Evolutionary conservation across 1,139 yeast genomes (phyloP).

Genomic region (Lodderomyces orthopsilosis): DNA sequence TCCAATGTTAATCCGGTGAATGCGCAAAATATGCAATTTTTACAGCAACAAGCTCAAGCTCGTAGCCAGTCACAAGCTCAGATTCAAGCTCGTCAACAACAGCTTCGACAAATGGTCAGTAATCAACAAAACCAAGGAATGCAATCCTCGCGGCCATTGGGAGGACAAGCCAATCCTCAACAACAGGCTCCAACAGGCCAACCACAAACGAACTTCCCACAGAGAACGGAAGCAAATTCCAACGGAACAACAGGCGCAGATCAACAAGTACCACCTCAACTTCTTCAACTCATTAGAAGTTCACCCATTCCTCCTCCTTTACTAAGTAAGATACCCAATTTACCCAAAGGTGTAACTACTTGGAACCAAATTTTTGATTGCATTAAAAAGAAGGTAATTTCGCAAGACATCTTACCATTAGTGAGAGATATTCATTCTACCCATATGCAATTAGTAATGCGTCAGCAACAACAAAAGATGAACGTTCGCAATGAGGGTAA

Average conservation of each 20-base stretch:
- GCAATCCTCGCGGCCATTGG: slow-evolving; percentile 24
- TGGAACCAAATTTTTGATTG: slow-evolving; percentile 82
- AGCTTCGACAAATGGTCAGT: slow-evolving; percentile 17
- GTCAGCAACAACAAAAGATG: slow-evolving; percentile 32
- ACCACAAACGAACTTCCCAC: slow-evolving; percentile 3
- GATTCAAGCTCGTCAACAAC: slow-evolving; percentile 16
- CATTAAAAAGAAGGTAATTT: slow-evolving; percentile 56
- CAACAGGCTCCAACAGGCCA: slow-evolving; percentile 15
- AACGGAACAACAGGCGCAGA: slow-evolving; percentile 1
- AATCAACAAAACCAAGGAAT: slow-evolving; percentile 19
- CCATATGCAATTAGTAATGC: slow-evolving; percentile 41
- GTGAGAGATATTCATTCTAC: slow-evolving; percentile 62
- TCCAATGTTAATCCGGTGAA: slow-evolving; percentile 10
- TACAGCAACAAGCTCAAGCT: slow-evolving; percentile 52
- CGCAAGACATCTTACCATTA: slow-evolving; percentile 51
- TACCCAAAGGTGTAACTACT: slow-evolving; percentile 79
- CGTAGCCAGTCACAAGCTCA: slow-evolving; percentile 44
- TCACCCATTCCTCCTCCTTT: slow-evolving; percentile 76
- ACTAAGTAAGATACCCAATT: slow-evolving; percentile 66
- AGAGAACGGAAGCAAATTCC: background rate
- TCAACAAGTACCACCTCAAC: slow-evolving; percentile 18
- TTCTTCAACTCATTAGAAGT: slow-evolving; percentile 36
- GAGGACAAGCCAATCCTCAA: slow-evolving; percentile 32
- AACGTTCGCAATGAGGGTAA: slow-evolving; percentile 15
- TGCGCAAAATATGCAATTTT: slow-evolving; percentile 20